Base-by-base conservation (phyloP, 1,139 yeast genomes). In the Hansenula anomala region DNA sequence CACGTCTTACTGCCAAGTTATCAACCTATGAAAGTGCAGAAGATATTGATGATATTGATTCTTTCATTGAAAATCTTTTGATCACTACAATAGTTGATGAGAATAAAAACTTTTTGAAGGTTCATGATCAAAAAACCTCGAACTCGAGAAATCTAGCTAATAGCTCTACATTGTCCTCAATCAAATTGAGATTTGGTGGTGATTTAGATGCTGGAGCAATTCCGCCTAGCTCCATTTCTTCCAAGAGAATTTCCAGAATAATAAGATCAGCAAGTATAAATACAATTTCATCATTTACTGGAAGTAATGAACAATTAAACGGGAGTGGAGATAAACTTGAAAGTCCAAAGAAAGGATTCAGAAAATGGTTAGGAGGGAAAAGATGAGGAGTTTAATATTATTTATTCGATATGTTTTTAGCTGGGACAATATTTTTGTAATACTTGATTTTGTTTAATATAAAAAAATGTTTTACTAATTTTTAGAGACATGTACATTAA, bases 211-310 rank as follows among this genome's bases (percentile, higher is more conserved):
- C 9, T 23, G 5, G 5, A 23, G 13, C 25, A 23, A 8, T 23
- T 11, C 13, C 5, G 11, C 5, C 25, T 4, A 23, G 13, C 13
- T 13, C 25, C 7, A 23, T n/a, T n/a, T n/a, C n/a, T n/a, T n/a
- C 47, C 3, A 50, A 45, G 35, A 48, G 40, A 33, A 26, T 51
- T 3, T 26, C 46, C 2, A 36, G 29, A 28, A 39, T 53, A 40
- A 51, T 53, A n/a, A 41, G 47, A 23, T 51, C 56, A 1, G 51
- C 55, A 6, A 51, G 56, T 30, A 32, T 48, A 15, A 45, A 41
- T 19, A 47, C 54, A 3, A 11, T 49, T 1, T 39, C 49, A 4
- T 39, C 48, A 3, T 47, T 49, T 34, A 12, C 22, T 5, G 8
- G 14, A n/a, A 26, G 16, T 6, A 26, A 26, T 19, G 34, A 22